Conservation (phyloP, 1,139 yeast species). For the Sugiyamaella castrensis region DNA sequence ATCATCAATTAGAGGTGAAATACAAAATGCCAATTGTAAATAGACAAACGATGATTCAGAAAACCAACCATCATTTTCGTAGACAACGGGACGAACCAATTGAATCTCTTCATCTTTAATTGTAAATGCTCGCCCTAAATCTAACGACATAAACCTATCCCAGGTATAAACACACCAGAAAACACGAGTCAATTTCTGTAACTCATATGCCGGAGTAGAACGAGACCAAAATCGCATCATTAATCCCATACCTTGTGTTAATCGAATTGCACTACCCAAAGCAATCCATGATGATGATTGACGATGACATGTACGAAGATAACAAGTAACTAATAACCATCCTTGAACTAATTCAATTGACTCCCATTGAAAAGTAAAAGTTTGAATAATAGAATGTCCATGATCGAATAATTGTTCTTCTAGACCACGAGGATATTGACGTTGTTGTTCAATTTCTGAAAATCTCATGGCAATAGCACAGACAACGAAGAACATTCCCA, state of each 20-base stretch:
- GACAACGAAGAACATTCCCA: slow-evolving; percentile 51
- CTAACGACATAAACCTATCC: slow-evolving; percentile 56
- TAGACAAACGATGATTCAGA: slow-evolving; percentile 47
- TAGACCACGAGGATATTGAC: slow-evolving; percentile 37
- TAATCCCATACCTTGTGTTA: slow-evolving; percentile 58
- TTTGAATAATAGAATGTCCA: slow-evolving; percentile 47
- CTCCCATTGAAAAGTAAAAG: slow-evolving; percentile 64
- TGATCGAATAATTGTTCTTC: slow-evolving; percentile 56
- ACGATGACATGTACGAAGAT: slow-evolving; percentile 54
- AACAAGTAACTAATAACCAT: slow-evolving; percentile 55
- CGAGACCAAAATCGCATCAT: slow-evolving; percentile 31
- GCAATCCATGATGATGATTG: slow-evolving; percentile 57
- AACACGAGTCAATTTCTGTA: slow-evolving; percentile 50
- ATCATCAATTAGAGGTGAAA: slow-evolving; percentile 26
- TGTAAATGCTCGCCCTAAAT: slow-evolving; percentile 51
- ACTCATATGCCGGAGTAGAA: slow-evolving; percentile 42
- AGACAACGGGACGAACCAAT: slow-evolving; percentile 39
- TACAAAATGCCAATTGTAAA: slow-evolving; percentile 26
- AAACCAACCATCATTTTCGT: slow-evolving; percentile 53
- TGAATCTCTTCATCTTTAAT: slow-evolving; percentile 43
- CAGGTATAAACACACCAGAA: slow-evolving; percentile 58
- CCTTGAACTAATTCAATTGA: slow-evolving; percentile 62
- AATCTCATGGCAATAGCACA: slow-evolving; percentile 55
- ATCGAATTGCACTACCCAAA: slow-evolving; percentile 52
- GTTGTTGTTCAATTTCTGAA: slow-evolving; percentile 44